Evolutionary conservation across 192 early-diverging fungal genomes (phyloP), one percentile per base, ranked within the genome.

Genomic region (Podila verticillata): DNA sequence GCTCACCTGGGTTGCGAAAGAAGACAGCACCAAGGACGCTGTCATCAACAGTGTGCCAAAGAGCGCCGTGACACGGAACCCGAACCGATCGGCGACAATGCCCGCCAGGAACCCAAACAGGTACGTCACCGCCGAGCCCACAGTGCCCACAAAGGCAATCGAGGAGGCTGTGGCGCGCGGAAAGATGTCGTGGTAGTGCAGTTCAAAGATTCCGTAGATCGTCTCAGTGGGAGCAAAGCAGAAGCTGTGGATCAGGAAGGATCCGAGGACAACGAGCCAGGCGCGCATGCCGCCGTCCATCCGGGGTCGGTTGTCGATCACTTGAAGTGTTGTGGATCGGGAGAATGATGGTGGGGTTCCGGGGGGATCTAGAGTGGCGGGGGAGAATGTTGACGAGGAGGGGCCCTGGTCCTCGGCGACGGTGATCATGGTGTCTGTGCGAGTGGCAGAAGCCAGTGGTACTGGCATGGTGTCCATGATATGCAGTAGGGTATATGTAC

Each of bases 21-120:
- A 84, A 1, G 89, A 82, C 30, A 88, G 57, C 29, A 88, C 57
- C 7, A 88, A 68, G 24, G 85, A 78, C 4, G 77, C 49, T 3
- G 78, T 61, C 63, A 82, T 82, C 15, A 88, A 15, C 28, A 85
- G 26, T 13, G 79, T 85, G 20, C 91, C 91, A 24, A 71, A 74
- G 22, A 86, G 44, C 0, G 80, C 66, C 58, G 88, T 86, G 36
- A 70, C 54, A 31, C 84, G 73, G 72, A 86, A 88, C 3, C 90
- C 90, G 68, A 88, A 86, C 32, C 66, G 63, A 48, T 85, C 84
- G 7, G 77, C 77, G 2, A 80, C 65, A 49, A 80, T 65, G 12
- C 73, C 74, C n/a, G 82, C 66, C 66, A 82, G 15, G 75, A 82
- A 61, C 24, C 65, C 70, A 70, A 57, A 28, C 34, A 72, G 20